Base-by-base conservation (phyloP, 2,329 filamentous ascomycete genomes). In the Lithohypha guttulata region DNA sequence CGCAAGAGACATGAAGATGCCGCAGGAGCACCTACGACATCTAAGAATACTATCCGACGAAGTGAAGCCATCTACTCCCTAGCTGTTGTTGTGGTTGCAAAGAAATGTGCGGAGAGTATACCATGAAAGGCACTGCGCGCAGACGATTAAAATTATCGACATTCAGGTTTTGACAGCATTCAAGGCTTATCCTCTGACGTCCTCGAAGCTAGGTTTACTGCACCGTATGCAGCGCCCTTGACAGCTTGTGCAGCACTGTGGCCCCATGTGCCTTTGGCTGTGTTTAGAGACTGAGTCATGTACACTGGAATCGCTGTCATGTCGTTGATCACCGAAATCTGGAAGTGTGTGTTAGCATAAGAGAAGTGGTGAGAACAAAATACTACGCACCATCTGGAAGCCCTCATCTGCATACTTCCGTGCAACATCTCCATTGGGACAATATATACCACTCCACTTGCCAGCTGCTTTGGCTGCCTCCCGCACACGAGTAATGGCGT, bases 391-490 rank as follows among this genome's bases (percentile, higher is more conserved):
- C 65, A 75, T 70, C 42, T 72, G 65, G 51, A 73, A 75, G 0
- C 71, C 71, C 40, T 62, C 59, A 31, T 71, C 64, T 3, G 67
- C 69, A 52, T 67, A 75, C 34, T 60, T 57, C 47, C 61, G 63
- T 5, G 70, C 66, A 49, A 70, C 62, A 37, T 70, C 68, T 0
- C 70, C 70, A 29, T 59, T 63, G 1, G 64, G 67, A 43, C 68
- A 71, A 47, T 71, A 76, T 27, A 76, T 74, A 0, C 68, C 71
- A 2, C 65, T 64, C 42, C 59, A 65, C 58, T 75, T 76, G 9
- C 69, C 69, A 17, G 65, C 65, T 7, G 60, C 62, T 41, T 67
- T 60, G 2, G 71, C 71, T 1, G 69, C 69, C 19, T 64, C 59
- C 42, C 65, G 65, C 38, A 75, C 68, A 22, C 56, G 62, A 13